A percentile compares a stretch with the other conserved stretches of the same genome.
Conservation (phyloP, 352 stramenopile species). For the Globisporangium viniferum region DNA sequence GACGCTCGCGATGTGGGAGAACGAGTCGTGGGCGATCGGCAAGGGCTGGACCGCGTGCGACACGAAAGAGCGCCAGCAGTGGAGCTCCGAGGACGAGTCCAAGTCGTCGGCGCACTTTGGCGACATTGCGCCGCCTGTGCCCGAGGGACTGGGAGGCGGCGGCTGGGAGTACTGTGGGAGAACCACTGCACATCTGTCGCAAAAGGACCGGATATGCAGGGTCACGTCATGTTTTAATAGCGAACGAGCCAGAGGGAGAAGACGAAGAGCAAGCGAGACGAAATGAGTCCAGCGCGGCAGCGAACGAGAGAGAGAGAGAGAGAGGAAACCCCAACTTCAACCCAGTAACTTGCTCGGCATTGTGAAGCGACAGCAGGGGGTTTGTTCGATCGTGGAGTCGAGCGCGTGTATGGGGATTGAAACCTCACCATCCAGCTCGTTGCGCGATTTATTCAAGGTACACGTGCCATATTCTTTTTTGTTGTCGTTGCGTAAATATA, state of each 20-base stretch:
- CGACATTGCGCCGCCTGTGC: slow-evolving; percentile 36
- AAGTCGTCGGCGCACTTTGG: slow-evolving; percentile 44
- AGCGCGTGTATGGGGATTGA: background rate
- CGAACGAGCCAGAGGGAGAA: background rate
- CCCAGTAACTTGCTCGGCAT: background rate
- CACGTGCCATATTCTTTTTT: background rate
- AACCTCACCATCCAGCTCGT: background rate
- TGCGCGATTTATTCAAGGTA: background rate
- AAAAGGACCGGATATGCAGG: slow-evolving; percentile 16
- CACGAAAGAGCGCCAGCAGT: slow-evolving; percentile 44
- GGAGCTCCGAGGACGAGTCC: slow-evolving; percentile 49
- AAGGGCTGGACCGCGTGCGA: slow-evolving; percentile 47
- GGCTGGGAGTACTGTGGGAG: slow-evolving; percentile 71
- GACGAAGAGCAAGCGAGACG: background rate
- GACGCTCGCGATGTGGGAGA: slow-evolving; percentile 57
- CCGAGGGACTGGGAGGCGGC: slow-evolving; percentile 30
- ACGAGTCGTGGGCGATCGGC: slow-evolving; percentile 52
- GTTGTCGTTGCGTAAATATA: slow-evolving; percentile 7
- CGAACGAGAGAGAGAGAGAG: background rate
- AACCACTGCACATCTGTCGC: slow-evolving; percentile 42
- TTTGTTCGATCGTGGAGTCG: background rate
- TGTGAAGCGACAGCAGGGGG: background rate
- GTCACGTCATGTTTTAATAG: slow-evolving; percentile 28
- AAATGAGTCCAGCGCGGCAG: background rate
- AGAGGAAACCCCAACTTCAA: background rate